These are phyloP conservation scores for Achlya hypogyna DNA, from an alignment of 352 stramenopile species.

Conservation along the genomic window DNA sequence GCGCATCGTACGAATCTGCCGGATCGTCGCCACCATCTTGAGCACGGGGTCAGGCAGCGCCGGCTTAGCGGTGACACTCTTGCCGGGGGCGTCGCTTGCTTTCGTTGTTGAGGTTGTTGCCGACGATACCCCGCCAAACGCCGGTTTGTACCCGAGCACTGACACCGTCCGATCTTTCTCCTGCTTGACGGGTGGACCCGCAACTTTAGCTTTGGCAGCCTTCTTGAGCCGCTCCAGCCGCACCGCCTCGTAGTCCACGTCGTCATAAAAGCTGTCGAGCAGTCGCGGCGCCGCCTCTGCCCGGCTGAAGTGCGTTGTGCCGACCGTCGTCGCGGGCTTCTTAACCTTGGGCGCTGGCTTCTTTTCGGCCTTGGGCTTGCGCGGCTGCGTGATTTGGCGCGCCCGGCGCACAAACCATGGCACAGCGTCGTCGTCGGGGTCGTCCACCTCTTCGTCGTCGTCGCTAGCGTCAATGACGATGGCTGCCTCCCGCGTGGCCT, in stretches of 20 bases:
- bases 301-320: neutral
- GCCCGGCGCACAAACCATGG: neutral
- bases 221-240: neutral
- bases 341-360: neutral
- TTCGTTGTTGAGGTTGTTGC: neutral
- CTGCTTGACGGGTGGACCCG: neutral
- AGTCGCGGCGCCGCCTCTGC: neutral
- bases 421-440: neutral
- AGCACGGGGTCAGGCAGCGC: neutral
- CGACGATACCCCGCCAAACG: neutral
- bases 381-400: neutral
- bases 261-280: constrained; percentile 14
- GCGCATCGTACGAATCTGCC: constrained; percentile 75
- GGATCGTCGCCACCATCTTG: constrained; percentile 35
- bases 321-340: constrained; percentile 6
- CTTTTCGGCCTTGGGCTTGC: neutral
- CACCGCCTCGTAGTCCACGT: constrained; percentile 1
- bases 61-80: neutral
- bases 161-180: neutral
- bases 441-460: constrained; percentile 6
- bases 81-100: too few species aligned
- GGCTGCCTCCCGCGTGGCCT: neutral
- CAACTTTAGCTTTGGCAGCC: neutral
- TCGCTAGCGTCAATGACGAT: constrained; percentile 10
- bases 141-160: neutral